Base-by-base conservation (phyloP, 768 basidiomycete species). In the Lactarius psammicola region DNA sequence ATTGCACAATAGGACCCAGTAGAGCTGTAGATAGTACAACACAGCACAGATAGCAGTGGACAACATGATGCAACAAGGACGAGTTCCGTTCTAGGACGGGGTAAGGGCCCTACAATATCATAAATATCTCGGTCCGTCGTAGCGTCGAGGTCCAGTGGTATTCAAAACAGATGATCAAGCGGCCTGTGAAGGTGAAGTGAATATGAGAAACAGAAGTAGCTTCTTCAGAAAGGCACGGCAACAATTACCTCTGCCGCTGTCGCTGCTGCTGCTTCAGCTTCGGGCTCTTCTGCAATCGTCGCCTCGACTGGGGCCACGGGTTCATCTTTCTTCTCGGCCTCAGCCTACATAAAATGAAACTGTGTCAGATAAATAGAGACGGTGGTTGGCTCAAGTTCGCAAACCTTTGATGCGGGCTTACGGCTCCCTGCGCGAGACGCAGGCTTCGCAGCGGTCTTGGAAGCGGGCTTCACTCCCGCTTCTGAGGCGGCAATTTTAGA, bases 341-440 rank as follows among this genome's bases (percentile, higher is more conserved):
- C 68, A 4, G 65, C 68, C 68, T 70, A 30, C 30, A 31, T 42
- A 46, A 58, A 36, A 20, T 56, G n/a, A 44, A 51, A 54, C 38
- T 15, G 46, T 5, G 13, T 42, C 36, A 42, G 30, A 44, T n/a
- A 60, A 44, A 33, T 30, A 20, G 20, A 61, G 17, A 54, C 10
- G 67, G 33, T 70, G 66, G 33, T 69, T 67, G 23, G 64, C 63
- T 20, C 65, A 69, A 28, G 20, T 55, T 38, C 63, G 68, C 70
- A 51, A 36, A 72, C 76, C 70, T 75, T 74, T 17, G 76, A 77
- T 3, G 75, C 74, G 3, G 77, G 77, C 70, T 78, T 78, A 59
- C 66, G 69, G 49, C 65, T 68, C 46, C 67, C 71, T 15, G 71
- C 69, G 6, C 71, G 69, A 11, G 73, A 72, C 18, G 72, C 59